Base-by-base conservation (phyloP, 1,284 basidiomycete genomes). In the Vanrija humicola region DNA sequence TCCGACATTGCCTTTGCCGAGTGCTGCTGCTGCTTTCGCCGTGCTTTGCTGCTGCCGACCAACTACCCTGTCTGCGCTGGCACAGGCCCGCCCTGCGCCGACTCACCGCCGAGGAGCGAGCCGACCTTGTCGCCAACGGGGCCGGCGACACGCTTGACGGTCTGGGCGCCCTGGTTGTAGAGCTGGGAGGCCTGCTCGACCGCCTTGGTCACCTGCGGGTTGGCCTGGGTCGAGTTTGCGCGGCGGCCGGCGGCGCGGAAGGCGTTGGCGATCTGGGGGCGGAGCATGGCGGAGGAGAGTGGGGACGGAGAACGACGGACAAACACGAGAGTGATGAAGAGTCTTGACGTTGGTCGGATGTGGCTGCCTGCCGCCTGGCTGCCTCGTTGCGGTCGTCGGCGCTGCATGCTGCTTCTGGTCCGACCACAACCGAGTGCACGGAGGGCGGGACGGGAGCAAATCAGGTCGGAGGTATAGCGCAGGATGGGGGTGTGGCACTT, bases 51-150 rank as follows among this genome's bases (percentile, higher is more conserved):
- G 34, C 34, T 34, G 12, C 34, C 12, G 9, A 10, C 34, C 34
- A 8, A 12, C 34, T 34, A 12, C 34, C 34, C 5, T 12, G 34
- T 10, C 14, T 34, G 34, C 34, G 1, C 34, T 5, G 2, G 34
- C 34, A 29, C 28, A 29, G 28, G 28, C 28, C 21, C 21, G 21
- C 28, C 8, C 10, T 8, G 28, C 34, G 34, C 34, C 12, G 16
- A 75, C 75, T 64, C 62, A 77, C 75, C 63, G 54, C 75, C 76
- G 28, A 76, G 67, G 56, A 69, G 59, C 49, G 52, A 60, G 19
- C 73, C 72, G 28, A 76, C 62, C 48, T 65, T 64, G 52, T 76
- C 72, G 18, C 74, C 75, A 18, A 77, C 61, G 28, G 76, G 76
- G 46, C 77, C 77, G 47, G 71, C 70, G 29, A 74, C 69, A 46